phyloP scores from a whole-genome alignment of 371 early-diverging fungal genomes.

The Lichtheimia ornata region DNA sequence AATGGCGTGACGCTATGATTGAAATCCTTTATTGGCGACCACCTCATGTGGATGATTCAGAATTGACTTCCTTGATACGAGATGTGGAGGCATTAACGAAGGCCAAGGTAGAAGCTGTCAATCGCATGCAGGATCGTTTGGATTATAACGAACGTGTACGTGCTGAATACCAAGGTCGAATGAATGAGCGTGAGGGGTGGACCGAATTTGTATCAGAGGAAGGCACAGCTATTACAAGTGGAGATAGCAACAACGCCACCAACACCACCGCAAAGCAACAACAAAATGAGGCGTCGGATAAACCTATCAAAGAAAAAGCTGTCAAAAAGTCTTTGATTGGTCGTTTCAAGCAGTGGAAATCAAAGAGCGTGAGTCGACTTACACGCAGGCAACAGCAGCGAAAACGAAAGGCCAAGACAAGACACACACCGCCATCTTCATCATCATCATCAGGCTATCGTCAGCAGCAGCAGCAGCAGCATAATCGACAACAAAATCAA shows the following conservation, averaged over 20 bases:
- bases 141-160: constrained; percentile 43
- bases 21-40: constrained; percentile 62
- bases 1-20: constrained; percentile 44
- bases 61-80: constrained; percentile 20
- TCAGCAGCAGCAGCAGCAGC: neutral
- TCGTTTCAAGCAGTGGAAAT: constrained; percentile 30
- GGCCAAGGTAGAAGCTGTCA: constrained; percentile 48
- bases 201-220: constrained; percentile 39
- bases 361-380: constrained; percentile 9
- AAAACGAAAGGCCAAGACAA: neutral
- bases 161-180: constrained; percentile 38
- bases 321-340: constrained; percentile 26
- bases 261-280: constrained; percentile 2
- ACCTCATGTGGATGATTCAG: constrained; percentile 40
- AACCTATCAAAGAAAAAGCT: no score
- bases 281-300: constrained; percentile 3
- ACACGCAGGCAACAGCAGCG: constrained; percentile 2
- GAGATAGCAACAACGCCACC: neutral
- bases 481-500: neutral
- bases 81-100: constrained; percentile 37
- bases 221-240: constrained; percentile 4
- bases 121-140: constrained; percentile 50
- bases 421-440: neutral
- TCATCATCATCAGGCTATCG: constrained; percentile 1
- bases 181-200: constrained; percentile 38